Evolutionary conservation across 2,329 filamentous ascomycete species (phyloP).

Genomic region (Fusarium annulatum): DNA sequence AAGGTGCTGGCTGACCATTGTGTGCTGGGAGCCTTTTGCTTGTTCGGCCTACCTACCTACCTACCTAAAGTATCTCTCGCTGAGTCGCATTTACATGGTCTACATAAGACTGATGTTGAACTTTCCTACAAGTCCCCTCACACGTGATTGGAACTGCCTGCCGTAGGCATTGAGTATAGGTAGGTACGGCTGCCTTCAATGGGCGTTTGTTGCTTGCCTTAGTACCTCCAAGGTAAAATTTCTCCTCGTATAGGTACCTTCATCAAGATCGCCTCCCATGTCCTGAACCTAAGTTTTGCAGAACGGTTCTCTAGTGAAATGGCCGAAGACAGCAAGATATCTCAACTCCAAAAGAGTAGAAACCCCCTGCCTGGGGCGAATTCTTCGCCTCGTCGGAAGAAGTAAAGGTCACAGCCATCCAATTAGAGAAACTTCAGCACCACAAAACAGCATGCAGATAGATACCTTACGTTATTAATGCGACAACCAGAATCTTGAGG

Average conservation of each 20-base stretch:
- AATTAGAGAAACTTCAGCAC: neutral
- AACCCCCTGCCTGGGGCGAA: neutral
- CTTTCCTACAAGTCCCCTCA: neutral
- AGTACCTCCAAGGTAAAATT: neutral
- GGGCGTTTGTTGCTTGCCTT: neutral
- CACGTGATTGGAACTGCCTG: neutral
- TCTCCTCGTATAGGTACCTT: neutral
- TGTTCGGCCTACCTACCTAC: neutral
- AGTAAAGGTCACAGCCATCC: neutral
- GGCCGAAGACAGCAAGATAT: neutral
- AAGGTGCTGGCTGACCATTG: neutral
- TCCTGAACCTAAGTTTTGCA: neutral
- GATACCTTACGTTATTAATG: too few species aligned
- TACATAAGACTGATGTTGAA: neutral
- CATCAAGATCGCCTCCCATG: neutral
- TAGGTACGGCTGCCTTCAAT: neutral
- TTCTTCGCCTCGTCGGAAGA: neutral
- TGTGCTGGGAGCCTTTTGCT: neutral
- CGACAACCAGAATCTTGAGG: neutral
- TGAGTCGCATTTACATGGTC: neutral
- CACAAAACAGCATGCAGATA: neutral
- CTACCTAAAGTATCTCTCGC: neutral
- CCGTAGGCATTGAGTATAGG: neutral
- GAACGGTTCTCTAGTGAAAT: neutral
- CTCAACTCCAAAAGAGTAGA: neutral